Conservation (phyloP, 1,284 basidiomycete genomes). For the Kalmanozyma brasiliensis region DNA sequence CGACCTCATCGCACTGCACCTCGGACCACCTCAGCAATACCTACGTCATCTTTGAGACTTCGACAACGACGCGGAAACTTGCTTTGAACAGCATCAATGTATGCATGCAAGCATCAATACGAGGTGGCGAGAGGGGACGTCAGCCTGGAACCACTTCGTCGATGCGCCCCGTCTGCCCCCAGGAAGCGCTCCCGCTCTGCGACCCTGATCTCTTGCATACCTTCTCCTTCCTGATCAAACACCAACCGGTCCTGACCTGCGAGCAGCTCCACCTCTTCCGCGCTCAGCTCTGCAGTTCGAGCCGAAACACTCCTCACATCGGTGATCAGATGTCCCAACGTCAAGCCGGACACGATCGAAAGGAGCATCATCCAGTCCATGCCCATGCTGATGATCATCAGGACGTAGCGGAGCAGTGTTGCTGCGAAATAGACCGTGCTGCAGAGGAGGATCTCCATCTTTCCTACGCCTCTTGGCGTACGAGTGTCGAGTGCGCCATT, state of each 20-base stretch:
- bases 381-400: constrained; percentile 48
- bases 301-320: constrained; percentile 1
- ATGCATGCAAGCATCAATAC: too few relatives aligned
- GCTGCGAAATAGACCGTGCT: constrained; percentile 17
- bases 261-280: constrained; percentile 7
- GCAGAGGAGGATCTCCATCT: background rate
- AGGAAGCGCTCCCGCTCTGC: background rate
- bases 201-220: background rate
- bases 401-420: constrained; percentile 25
- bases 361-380: constrained; percentile 48
- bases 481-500: too few relatives aligned
- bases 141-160: background rate
- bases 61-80: too few relatives aligned
- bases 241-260: background rate
- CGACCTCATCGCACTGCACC: background rate
- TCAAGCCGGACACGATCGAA: constrained; percentile 12
- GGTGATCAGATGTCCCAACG: constrained; percentile 9
- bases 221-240: background rate
- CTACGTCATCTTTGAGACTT: background rate
- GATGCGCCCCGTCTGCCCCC: background rate
- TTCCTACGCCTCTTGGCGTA: too few relatives aligned
- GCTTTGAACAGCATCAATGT: too few relatives aligned
- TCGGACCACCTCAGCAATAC: background rate
- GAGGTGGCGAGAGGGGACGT: background rate
- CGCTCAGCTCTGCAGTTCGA: background rate